Percentiles rank a stretch among this genome's conserved stretches.
These are phyloP conservation scores for Helotiales sp. DNA, from an alignment of 2,329 filamentous ascomycete species.

Conservation along the genomic window DNA sequence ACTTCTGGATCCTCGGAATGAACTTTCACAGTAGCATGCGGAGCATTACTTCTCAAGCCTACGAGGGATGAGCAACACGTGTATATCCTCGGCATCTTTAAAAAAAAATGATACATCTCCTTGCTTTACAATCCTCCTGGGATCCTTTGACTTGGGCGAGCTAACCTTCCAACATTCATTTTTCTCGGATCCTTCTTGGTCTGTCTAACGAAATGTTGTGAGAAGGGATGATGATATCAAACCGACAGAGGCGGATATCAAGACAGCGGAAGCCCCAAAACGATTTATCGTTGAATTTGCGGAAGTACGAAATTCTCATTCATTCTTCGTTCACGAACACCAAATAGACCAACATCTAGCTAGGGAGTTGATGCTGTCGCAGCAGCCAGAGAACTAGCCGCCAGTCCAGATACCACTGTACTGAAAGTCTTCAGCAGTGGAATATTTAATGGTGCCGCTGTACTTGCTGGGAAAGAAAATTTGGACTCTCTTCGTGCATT, in stretches of 20 bases:
- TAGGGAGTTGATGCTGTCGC: background rate
- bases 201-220: background rate
- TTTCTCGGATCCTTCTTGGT: background rate
- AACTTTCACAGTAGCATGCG: background rate
- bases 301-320: background rate
- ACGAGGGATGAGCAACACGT: background rate
- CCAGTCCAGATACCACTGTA: background rate
- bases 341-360: background rate
- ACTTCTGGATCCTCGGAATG: background rate
- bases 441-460: background rate
- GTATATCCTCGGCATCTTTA: background rate
- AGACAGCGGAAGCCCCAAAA: background rate
- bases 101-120: no score
- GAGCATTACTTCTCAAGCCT: background rate
- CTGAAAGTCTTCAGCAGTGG: background rate
- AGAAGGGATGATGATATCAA: background rate
- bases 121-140: background rate
- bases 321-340: no score
- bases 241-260: background rate
- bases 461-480: background rate
- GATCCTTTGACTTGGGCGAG: background rate
- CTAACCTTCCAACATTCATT: background rate
- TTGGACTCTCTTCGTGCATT: background rate
- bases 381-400: background rate
- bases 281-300: conserved; percentile 4